Conservation (phyloP, 495 filamentous ascomycete species). For the Annulohypoxylon nitens region DNA sequence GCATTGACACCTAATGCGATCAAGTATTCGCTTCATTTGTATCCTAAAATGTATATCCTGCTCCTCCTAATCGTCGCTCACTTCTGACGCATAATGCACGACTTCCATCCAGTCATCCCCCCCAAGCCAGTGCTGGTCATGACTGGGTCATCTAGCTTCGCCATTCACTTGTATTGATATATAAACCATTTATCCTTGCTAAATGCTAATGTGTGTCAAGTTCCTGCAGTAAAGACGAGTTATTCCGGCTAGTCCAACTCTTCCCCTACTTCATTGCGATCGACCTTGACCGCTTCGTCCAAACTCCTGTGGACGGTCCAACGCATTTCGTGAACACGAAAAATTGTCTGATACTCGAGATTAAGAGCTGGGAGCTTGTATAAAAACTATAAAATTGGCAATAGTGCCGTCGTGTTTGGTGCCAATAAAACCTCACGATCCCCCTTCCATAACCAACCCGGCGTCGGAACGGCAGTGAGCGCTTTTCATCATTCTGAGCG, state of each 20-base stretch:
- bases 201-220: slow-evolving; percentile 27
- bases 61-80: slow-evolving; percentile 26
- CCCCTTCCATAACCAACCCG: slow-evolving; percentile 35
- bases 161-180: not conserved
- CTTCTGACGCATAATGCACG: slow-evolving; percentile 16
- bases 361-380: slow-evolving; percentile 27
- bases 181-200: not conserved
- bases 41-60: slow-evolving; percentile 31
- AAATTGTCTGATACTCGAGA: slow-evolving; percentile 16
- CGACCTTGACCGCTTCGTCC: slow-evolving; percentile 44
- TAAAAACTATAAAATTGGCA: slow-evolving; percentile 32
- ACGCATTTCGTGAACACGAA: slow-evolving; percentile 35
- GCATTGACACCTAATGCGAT: slow-evolving; percentile 56
- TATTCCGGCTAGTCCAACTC: slow-evolving; percentile 32
- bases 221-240: slow-evolving; percentile 16
- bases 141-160: slow-evolving; percentile 20
- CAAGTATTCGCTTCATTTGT: slow-evolving; percentile 44
- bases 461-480: slow-evolving; percentile 45
- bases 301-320: slow-evolving; percentile 16
- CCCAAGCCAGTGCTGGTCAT: slow-evolving; percentile 36
- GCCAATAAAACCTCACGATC: slow-evolving; percentile 36
- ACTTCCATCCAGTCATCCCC: slow-evolving; percentile 36
- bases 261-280: slow-evolving; percentile 46
- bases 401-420: slow-evolving; percentile 45
- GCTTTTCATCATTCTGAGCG: slow-evolving; percentile 46